Conservation (phyloP, 148 eudicot species). For the Cornus kousa region DNA sequence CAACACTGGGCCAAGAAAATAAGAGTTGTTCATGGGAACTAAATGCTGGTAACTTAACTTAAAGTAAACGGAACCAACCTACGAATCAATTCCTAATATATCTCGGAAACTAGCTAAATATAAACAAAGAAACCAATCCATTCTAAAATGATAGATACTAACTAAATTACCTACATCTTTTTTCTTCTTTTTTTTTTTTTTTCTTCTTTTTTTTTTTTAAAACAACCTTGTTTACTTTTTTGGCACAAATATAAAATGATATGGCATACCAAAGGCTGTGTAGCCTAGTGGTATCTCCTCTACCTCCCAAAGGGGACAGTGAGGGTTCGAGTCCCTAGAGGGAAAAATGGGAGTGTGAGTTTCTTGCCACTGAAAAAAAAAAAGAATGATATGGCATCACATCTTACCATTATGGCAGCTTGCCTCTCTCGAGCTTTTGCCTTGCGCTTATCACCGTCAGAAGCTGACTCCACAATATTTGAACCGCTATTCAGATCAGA, state of each 20-base stretch:
- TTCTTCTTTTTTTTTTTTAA: neutral
- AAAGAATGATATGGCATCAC: neutral
- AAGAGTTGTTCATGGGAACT: neutral
- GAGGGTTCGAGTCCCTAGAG: too few species aligned
- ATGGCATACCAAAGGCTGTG: neutral
- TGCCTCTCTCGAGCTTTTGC: constrained; percentile 94
- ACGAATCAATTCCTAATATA: neutral
- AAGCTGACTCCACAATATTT: constrained; percentile 19
- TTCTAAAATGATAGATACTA: neutral
- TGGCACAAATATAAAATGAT: neutral
- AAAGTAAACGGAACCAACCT: neutral
- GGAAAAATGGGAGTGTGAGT: too few species aligned
- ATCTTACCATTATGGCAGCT: constrained; percentile 85
- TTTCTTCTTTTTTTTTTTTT: neutral
- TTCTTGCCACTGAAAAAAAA: too few species aligned
- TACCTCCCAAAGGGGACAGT: too few species aligned
- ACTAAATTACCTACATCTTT: neutral
- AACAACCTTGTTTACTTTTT: neutral
- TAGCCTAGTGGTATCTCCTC: too few species aligned
- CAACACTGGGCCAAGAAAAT: neutral
- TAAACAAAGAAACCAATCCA: neutral
- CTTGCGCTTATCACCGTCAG: constrained; percentile 80
- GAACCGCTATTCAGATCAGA: constrained; percentile 26
- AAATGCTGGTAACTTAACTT: too few species aligned
- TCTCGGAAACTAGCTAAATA: constrained; percentile 4